Percentiles rank a stretch among this genome's conserved stretches.
Evolutionary conservation across 345 rosid genomes (phyloP).

Genomic region (Conringia planisiliqua): DNA sequence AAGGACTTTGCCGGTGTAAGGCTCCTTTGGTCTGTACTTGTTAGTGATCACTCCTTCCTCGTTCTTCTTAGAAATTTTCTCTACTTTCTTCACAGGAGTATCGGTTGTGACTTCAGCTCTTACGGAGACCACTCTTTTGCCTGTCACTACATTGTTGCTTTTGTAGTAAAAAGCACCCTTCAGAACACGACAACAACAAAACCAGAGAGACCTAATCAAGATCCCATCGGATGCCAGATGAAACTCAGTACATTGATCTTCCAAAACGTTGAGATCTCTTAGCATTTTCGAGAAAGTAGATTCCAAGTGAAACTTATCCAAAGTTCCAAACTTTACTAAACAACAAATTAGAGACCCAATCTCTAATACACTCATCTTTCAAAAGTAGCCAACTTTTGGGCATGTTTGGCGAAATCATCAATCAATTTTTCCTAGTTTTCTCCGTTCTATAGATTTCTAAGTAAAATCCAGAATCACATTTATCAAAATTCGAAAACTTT

Average conservation of each 20-base stretch:
- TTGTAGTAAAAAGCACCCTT: slow-evolving; percentile 34
- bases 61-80: slow-evolving; percentile 68
- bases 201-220: slow-evolving; percentile 1
- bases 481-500: neutral
- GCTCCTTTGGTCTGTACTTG: slow-evolving; percentile 81
- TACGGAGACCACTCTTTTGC: slow-evolving; percentile 50
- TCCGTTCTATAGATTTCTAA: neutral
- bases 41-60: slow-evolving; percentile 82
- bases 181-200: slow-evolving; percentile 14
- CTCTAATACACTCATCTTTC: neutral
- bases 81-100: slow-evolving; percentile 62
- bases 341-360: neutral
- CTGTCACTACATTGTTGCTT: slow-evolving; percentile 45
- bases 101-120: slow-evolving; percentile 84
- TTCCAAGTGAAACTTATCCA: neutral
- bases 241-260: slow-evolving; percentile 2
- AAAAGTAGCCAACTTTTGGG: neutral
- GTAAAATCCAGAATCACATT: neutral
- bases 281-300: neutral
- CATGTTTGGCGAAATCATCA: neutral
- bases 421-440: neutral
- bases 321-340: slow-evolving; percentile 6
- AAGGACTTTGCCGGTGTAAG: slow-evolving; percentile 77
- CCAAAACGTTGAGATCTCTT: neutral
- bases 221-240: neutral